A percentile compares a stretch with the other conserved stretches of the same genome.
phyloP scores from a whole-genome alignment of 768 basidiomycete species.

The Amanita subjunquillea region DNA sequence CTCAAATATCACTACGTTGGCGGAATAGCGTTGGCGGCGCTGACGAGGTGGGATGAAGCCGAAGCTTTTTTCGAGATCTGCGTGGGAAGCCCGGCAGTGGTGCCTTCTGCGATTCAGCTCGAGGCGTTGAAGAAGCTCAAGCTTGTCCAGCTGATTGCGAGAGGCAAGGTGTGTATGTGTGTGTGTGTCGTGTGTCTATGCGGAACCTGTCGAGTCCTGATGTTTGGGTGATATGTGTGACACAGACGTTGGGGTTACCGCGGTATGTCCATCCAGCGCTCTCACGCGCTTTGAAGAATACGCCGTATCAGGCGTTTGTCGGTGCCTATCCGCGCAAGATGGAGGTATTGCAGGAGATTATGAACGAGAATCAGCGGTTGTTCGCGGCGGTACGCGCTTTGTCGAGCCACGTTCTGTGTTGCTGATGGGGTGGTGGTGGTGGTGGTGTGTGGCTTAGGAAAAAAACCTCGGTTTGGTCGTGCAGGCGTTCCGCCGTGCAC shows the following conservation, averaged over 20 bases:
- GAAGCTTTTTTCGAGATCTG: slow-evolving; percentile 77
- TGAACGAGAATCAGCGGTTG: slow-evolving; percentile 42
- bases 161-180: slow-evolving; percentile 57
- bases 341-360: slow-evolving; percentile 30
- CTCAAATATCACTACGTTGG: slow-evolving; percentile 80
- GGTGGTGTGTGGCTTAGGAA: slow-evolving; percentile 33
- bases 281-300: slow-evolving; percentile 50
- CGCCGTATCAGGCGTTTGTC: slow-evolving; percentile 55
- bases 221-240: background rate
- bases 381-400: slow-evolving; percentile 40
- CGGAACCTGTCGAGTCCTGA: background rate
- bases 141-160: slow-evolving; percentile 67
- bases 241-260: slow-evolving; percentile 42
- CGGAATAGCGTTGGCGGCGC: slow-evolving; percentile 55
- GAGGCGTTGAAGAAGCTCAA: slow-evolving; percentile 82
- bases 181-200: background rate
- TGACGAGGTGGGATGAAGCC: slow-evolving; percentile 62
- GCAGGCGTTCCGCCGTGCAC: slow-evolving; percentile 59
- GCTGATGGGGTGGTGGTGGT: too few species aligned
- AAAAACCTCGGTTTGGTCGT: slow-evolving; percentile 60
- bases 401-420: background rate
- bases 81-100: slow-evolving; percentile 48
- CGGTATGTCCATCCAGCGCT: slow-evolving; percentile 64
- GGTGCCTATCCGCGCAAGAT: slow-evolving; percentile 54
- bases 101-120: slow-evolving; percentile 61